phyloP scores from a whole-genome alignment of 306 rosid genomes.

The Fagus sylvatica region DNA sequence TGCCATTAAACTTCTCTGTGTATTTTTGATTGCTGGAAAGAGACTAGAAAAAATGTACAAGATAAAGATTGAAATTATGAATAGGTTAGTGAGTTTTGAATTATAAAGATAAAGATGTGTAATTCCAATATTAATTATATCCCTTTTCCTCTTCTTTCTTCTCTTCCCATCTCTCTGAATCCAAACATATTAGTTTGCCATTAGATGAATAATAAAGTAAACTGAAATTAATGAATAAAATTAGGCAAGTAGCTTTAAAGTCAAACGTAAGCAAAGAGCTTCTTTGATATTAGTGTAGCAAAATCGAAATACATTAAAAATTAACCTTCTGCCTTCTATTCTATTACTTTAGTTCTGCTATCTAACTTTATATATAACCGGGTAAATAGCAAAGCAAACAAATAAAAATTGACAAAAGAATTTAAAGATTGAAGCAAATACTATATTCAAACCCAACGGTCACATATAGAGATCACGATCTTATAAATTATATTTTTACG shows the following conservation, averaged over 20 bases:
- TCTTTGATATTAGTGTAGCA: slow-evolving; percentile 31
- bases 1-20: no score
- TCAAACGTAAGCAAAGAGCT: slow-evolving; percentile 20
- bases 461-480: slow-evolving; percentile 28
- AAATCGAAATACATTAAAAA: not conserved
- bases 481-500: slow-evolving; percentile 21
- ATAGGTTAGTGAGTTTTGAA: no score
- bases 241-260: slow-evolving; percentile 1
- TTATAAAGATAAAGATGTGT: no score
- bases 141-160: no score
- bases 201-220: not conserved
- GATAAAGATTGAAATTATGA: no score
- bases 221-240: not conserved
- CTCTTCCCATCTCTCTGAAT: no score
- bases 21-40: no score
- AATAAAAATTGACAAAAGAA: slow-evolving; percentile 3
- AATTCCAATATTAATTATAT: no score
- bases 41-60: no score
- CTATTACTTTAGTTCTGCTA: slow-evolving; percentile 18
- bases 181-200: not conserved
- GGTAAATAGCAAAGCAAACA: slow-evolving; percentile 13
- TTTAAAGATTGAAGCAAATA: slow-evolving; percentile 4
- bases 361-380: slow-evolving; percentile 13
- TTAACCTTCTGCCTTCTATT: not conserved
- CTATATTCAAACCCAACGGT: slow-evolving; percentile 11